A percentile compares a stretch with the other conserved stretches of the same genome.
Evolutionary conservation across 2,329 filamentous ascomycete genomes (phyloP).

Genomic region (Ophiognomonia clavigignenti-juglandacearum): DNA sequence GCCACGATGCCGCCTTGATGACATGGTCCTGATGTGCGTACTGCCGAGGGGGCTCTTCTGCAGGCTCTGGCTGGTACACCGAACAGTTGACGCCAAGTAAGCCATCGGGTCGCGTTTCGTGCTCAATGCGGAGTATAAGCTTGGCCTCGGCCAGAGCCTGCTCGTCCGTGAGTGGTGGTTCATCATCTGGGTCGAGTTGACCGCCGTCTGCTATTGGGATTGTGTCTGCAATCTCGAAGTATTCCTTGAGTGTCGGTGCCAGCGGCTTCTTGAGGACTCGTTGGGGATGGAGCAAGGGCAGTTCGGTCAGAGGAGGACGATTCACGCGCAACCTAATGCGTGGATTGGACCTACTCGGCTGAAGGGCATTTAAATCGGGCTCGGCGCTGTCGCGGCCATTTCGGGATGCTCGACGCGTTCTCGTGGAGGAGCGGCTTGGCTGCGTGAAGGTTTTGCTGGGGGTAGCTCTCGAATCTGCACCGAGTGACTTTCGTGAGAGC

Average conservation of each 20-base stretch:
- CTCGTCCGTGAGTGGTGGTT: slow-evolving; percentile 52
- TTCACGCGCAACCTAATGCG: slow-evolving; percentile 15
- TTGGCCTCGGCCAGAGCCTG: slow-evolving; percentile 64
- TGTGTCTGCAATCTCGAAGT: slow-evolving; percentile 43
- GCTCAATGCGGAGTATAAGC: slow-evolving; percentile 63
- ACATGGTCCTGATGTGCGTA: slow-evolving; percentile 89
- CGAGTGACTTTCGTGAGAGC: slow-evolving; percentile 8
- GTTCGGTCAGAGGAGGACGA: slow-evolving; percentile 32
- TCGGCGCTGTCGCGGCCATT: slow-evolving; percentile 25
- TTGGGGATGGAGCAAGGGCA: slow-evolving; percentile 57
- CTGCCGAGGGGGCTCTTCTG: slow-evolving; percentile 69
- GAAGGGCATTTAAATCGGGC: slow-evolving; percentile 18
- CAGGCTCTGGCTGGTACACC: slow-evolving; percentile 66
- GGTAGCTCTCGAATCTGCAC: slow-evolving; percentile 20
- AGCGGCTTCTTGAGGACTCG: slow-evolving; percentile 51
- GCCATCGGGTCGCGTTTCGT: slow-evolving; percentile 70
- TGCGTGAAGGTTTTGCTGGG: slow-evolving; percentile 30
- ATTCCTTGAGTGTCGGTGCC: slow-evolving; percentile 53
- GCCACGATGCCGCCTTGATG: slow-evolving; percentile 71
- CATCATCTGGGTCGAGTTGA: slow-evolving; percentile 50
- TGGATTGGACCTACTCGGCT: slow-evolving; percentile 5
- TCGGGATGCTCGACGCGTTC: slow-evolving; percentile 26
- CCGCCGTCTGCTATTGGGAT: slow-evolving; percentile 57
- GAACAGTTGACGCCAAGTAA: slow-evolving; percentile 68
- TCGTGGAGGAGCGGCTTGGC: slow-evolving; percentile 11